A percentile compares a stretch with the other conserved stretches of the same genome.
Evolutionary conservation across 805 yeast genomes (phyloP).

Genomic region (Wickerhamiella domercqiae): DNA sequence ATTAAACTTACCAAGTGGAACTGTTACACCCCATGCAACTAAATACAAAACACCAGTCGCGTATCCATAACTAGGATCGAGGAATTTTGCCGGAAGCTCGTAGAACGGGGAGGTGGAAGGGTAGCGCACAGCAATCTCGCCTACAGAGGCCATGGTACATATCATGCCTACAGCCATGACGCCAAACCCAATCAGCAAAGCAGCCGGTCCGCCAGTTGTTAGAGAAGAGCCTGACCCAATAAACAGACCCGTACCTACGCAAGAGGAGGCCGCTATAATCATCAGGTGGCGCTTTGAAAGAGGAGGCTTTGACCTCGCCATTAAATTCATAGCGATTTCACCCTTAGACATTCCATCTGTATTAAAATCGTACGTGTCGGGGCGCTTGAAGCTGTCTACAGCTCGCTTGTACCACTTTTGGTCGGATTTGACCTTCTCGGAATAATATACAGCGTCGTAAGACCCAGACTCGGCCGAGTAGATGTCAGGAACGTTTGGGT

Average conservation of each 20-base stretch:
- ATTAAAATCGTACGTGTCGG: conserved; percentile 10
- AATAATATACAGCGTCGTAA: too few species aligned
- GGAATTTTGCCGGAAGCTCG: conserved; percentile 39
- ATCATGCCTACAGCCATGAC: conserved; percentile 47
- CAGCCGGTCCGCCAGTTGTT: conserved; percentile 48
- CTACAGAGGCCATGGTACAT: conserved; percentile 45
- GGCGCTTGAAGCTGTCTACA: conserved; percentile 22
- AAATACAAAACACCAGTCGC: conserved; percentile 56
- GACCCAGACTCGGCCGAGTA: too few species aligned
- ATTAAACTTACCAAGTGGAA: conserved; percentile 53
- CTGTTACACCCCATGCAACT: conserved; percentile 41
- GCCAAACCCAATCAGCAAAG: conserved; percentile 40
- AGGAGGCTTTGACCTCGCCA: conserved; percentile 29
- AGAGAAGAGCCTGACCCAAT: conserved; percentile 50
- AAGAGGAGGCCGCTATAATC: conserved; percentile 73
- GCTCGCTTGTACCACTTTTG: conserved; percentile 7
- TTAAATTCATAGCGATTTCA: conserved; percentile 16
- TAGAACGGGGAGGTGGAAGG: conserved; percentile 40
- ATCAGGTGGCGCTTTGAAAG: conserved; percentile 35
- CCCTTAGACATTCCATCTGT: conserved; percentile 13
- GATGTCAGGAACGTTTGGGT: too few species aligned
- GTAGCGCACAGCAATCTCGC: conserved; percentile 51
- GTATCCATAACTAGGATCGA: conserved; percentile 49
- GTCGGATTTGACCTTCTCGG: not conserved
- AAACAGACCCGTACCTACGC: conserved; percentile 59